Base-by-base conservation (phyloP, 768 basidiomycete species). In the Gymnopilus dilepis region DNA sequence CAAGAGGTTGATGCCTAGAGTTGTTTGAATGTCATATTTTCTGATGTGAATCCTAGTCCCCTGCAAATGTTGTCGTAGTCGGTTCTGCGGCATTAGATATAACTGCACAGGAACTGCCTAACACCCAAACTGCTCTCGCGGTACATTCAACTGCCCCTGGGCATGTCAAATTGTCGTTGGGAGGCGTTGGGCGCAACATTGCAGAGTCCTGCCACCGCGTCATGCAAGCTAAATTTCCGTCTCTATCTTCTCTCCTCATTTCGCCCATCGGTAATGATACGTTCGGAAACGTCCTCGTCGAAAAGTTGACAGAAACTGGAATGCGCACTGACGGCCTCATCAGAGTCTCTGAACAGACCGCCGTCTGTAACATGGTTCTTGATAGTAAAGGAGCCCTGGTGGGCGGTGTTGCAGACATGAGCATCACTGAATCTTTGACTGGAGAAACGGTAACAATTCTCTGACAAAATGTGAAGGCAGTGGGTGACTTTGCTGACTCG, bases 161-260 rank as follows among this genome's bases (percentile, higher is more conserved):
- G 9, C 78, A 72, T 12, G 86, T 99, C 24, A 77, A 80, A 15
- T 62, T 96, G 38, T 83, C 90, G 0, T 77, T 92, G 5, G 97
- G 97, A 1, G 97, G 97, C 28, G 97, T 99, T 13, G 95, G 86
- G 0, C 88, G 96, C n/a, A 99, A 99, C 72, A 86, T 99, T 42
- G 92, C 96, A 2, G 95, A 98, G 73, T 93, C 95, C 0, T 84
- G 94, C 6, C 88, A 92, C 71, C 86, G 92, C 28, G 73, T 90
- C 5, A 70, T 88, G 61, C 69, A 76, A 19, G 69, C 77, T 28
- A 71, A 70, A 54, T 74, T 66, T 42, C 69, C 73, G 42, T 73
- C 74, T 6, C 66, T 75, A 8, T 74, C 80, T 6, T 80, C 84
- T 1, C 64, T 94, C 12, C 80, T 99, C 40, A 76, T 98, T 6